Evolutionary conservation across 345 rosid species (phyloP).

Genomic region (Psidium guajava): DNA sequence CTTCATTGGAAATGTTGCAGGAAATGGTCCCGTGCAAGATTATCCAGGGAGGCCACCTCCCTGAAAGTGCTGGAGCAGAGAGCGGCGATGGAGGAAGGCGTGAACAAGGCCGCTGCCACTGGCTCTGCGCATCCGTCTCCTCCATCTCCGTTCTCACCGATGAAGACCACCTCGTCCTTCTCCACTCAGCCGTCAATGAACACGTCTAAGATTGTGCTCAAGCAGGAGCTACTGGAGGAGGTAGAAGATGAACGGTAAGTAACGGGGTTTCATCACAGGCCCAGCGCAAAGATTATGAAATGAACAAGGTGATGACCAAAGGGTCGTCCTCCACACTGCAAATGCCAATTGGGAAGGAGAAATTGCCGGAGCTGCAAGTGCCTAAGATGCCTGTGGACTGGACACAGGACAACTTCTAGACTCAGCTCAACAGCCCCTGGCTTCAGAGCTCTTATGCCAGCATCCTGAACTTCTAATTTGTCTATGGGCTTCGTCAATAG

Average conservation of each 20-base stretch:
- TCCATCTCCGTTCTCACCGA: neutral
- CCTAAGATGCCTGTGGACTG: slow-evolving; percentile 56
- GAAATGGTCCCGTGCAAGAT: slow-evolving; percentile 88
- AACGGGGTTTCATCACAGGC: neutral
- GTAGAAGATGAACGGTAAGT: neutral
- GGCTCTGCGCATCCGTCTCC: neutral
- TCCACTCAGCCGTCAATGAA: neutral
- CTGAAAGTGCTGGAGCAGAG: slow-evolving; percentile 78
- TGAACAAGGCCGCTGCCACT: slow-evolving; percentile 10
- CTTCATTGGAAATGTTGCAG: slow-evolving; percentile 18
- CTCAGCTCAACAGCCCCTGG: slow-evolving; percentile 71
- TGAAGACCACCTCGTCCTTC: neutral
- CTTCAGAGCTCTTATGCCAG: slow-evolving; percentile 43
- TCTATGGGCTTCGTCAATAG: neutral
- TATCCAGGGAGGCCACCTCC: slow-evolving; percentile 85
- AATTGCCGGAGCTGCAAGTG: slow-evolving; percentile 54
- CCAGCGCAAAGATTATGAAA: neutral
- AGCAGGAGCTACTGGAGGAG: slow-evolving; percentile 24
- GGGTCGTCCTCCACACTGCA: slow-evolving; percentile 24
- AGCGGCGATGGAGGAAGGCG: slow-evolving; percentile 56
- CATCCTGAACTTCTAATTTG: slow-evolving; percentile 33
- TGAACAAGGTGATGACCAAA: slow-evolving; percentile 1
- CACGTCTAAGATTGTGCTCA: slow-evolving; percentile 12
- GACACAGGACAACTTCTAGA: slow-evolving; percentile 50
- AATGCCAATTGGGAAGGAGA: slow-evolving; percentile 28